phyloP scores from a whole-genome alignment of 345 rosid genomes.

The Viola odorata region DNA sequence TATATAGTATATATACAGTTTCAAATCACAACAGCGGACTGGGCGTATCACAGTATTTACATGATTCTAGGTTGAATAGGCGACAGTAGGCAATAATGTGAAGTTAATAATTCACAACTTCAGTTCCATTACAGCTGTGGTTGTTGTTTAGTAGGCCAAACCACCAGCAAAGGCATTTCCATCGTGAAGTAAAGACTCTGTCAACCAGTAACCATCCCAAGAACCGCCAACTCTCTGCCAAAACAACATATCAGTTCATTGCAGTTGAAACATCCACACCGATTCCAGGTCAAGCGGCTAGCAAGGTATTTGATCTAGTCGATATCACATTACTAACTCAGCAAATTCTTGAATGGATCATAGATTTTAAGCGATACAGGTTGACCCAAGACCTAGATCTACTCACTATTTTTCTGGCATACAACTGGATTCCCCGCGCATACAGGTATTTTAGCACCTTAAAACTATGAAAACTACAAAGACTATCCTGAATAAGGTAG shows the following conservation, averaged over 20 bases:
- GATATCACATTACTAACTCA: too few relatives aligned
- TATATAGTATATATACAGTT: slow-evolving; percentile 8
- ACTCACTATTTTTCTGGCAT: too few relatives aligned
- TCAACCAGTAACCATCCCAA: slow-evolving; percentile 96
- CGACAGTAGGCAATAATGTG: not conserved
- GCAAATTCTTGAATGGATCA: too few relatives aligned
- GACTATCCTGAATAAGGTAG: too few relatives aligned
- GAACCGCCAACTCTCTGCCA: slow-evolving; percentile 81
- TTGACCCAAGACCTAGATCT: too few relatives aligned
- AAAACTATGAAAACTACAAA: too few relatives aligned
- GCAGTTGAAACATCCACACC: too few relatives aligned
- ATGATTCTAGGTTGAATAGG: slow-evolving; percentile 3
- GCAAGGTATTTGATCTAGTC: too few relatives aligned
- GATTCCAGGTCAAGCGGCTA: too few relatives aligned
- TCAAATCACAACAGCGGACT: slow-evolving; percentile 13
- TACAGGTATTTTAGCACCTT: too few relatives aligned
- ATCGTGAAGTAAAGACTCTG: slow-evolving; percentile 81
- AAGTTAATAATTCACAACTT: not conserved
- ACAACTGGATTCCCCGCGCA: too few relatives aligned
- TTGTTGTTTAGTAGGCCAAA: slow-evolving; percentile 57
- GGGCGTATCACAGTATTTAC: slow-evolving; percentile 8
- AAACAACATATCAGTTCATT: not conserved
- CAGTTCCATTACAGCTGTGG: not conserved
- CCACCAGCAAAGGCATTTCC: slow-evolving; percentile 85
- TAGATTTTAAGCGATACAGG: too few relatives aligned